phyloP scores from a whole-genome alignment of 163 green algal genomes.

The Scenedesmus sp. region DNA sequence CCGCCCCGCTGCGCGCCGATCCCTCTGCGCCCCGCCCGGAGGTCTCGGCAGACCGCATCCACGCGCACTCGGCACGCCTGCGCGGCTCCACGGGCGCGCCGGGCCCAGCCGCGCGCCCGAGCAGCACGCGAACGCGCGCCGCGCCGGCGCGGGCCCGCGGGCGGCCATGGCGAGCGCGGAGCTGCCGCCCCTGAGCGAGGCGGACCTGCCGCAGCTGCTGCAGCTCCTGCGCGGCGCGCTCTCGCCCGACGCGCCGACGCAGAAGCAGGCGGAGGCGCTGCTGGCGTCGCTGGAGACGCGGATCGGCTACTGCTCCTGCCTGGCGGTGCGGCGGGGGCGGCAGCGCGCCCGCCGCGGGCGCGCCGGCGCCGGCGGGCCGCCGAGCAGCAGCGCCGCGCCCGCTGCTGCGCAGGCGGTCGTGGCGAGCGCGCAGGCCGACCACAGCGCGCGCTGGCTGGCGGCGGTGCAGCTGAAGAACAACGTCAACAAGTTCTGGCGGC shows the following conservation, averaged over 20 bases:
- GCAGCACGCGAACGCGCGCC: too few species aligned
- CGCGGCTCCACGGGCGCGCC: too few species aligned
- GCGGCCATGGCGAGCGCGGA: too few species aligned
- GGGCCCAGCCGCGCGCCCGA: too few species aligned
- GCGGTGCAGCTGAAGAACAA: conserved; percentile 94
- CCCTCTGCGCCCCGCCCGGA: too few species aligned
- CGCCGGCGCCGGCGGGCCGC: background rate
- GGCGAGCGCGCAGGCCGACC: conserved; percentile 67
- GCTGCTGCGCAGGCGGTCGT: conserved; percentile 81
- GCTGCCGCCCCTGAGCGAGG: conserved; percentile 47
- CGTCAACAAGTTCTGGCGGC: conserved; percentile 80
- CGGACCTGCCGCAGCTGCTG: conserved; percentile 62
- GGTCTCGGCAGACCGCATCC: too few species aligned
- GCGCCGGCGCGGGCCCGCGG: too few species aligned
- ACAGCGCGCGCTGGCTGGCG: conserved; percentile 87
- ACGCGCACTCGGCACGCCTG: too few species aligned
- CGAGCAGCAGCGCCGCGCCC: background rate
- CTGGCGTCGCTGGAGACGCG: conserved; percentile 68
- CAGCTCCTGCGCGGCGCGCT: conserved; percentile 65
- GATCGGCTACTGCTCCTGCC: conserved; percentile 87
- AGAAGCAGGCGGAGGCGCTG: conserved; percentile 77
- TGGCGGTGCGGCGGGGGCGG: conserved; percentile 66
- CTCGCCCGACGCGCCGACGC: conserved; percentile 57
- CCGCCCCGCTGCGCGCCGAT: too few species aligned
- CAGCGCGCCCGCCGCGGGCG: background rate